Evolutionary conservation across 345 rosid genomes (phyloP).

Genomic region (Hibiscus syriacus): DNA sequence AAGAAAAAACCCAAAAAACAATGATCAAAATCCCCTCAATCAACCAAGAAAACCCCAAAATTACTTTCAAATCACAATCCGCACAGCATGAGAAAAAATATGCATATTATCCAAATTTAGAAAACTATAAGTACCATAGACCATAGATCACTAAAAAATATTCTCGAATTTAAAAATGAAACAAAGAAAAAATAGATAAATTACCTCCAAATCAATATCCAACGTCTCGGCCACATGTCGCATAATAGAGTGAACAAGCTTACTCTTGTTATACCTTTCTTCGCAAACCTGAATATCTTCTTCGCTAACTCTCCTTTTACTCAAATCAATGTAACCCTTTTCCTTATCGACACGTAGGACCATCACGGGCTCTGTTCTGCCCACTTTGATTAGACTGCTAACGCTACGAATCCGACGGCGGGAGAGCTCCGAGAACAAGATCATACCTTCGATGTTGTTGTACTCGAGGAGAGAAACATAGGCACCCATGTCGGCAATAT

Average conservation of each 20-base stretch:
- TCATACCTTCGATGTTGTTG: slow-evolving; percentile 99
- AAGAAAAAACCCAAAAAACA: too few species aligned
- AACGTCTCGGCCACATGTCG: slow-evolving; percentile 90
- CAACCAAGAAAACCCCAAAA: too few species aligned
- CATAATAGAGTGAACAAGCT: slow-evolving; percentile 29
- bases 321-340: slow-evolving; percentile 90
- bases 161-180: too few species aligned
- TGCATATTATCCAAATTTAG: too few species aligned
- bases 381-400: slow-evolving; percentile 87
- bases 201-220: slow-evolving; percentile 81
- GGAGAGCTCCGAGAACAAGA: slow-evolving; percentile 95
- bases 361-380: slow-evolving; percentile 97
- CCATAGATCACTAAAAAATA: too few species aligned
- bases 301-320: slow-evolving; percentile 73
- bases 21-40: too few species aligned
- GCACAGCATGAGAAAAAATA: too few species aligned
- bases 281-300: slow-evolving; percentile 39
- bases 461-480: slow-evolving; percentile 89
- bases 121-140: too few species aligned
- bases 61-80: too few species aligned
- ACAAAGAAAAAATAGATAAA: neutral
- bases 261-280: slow-evolving; percentile 96
- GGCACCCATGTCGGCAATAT: slow-evolving; percentile 95
- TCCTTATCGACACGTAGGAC: slow-evolving; percentile 96
- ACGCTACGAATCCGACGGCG: slow-evolving; percentile 97